phyloP scores from a whole-genome alignment of 306 rosid genomes.

The Gastrolobium villosum region DNA sequence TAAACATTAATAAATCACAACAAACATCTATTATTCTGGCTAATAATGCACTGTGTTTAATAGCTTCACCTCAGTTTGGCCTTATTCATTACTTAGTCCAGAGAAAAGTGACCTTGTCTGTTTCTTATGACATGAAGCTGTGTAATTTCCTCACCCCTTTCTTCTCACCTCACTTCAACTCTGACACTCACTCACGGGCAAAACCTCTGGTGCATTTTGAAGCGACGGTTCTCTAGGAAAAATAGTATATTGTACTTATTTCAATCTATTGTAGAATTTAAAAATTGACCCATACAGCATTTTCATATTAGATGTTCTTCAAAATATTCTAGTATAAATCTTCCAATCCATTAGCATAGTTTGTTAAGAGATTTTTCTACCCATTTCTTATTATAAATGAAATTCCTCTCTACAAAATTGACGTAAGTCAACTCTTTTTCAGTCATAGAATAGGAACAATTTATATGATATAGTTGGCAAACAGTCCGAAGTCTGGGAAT shows the following conservation, averaged over 20 bases:
- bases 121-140: conserved; percentile 28
- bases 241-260: neutral
- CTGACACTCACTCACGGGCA: conserved; percentile 48
- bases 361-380: no score
- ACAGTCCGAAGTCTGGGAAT: no score
- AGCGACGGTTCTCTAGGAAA: conserved; percentile 39
- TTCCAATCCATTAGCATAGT: no score
- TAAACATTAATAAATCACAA: conserved; percentile 39
- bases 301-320: no score
- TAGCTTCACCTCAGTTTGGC: no score
- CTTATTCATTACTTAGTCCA: no score
- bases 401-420: no score
- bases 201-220: neutral
- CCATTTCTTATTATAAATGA: no score
- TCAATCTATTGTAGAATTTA: conserved; percentile 13
- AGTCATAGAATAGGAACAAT: no score
- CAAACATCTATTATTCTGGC: conserved; percentile 49
- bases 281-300: neutral
- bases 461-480: no score
- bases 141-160: conserved; percentile 38
- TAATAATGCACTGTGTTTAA: conserved; percentile 39
- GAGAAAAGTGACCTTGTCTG: conserved; percentile 47
- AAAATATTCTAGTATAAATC: no score
- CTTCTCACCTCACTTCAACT: conserved; percentile 22
- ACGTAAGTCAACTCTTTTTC: no score